Evolutionary conservation across 2,329 filamentous ascomycete species (phyloP), one percentile per base, ranked within the genome.

Genomic region (Magnaporthales sp.): DNA sequence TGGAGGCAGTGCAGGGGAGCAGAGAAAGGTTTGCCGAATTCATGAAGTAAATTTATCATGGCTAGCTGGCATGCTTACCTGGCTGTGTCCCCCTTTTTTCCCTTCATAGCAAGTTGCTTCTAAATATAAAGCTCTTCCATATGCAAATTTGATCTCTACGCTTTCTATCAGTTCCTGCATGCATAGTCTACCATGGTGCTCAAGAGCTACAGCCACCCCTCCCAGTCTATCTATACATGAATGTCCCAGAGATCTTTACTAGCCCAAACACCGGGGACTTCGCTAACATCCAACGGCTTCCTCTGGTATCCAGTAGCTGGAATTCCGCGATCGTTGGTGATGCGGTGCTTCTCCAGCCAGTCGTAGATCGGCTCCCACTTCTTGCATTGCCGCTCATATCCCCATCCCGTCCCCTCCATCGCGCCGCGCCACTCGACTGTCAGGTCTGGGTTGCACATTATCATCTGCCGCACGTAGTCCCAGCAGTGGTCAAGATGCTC

Each of bases 401-500:
- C 38, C 38, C 38, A 46, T 6, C 38, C 38, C 38, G 38, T 46
- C 1, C 38, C 38, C 38, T 79, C 79, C 2, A 74, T 76, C 1
- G 75, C 76, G 67, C 74, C 73, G 9, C 75, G 73, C 11, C 75
- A 74, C 69, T 78, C 76, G 11, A 78, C 66, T 5, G 76, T 74
- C 63, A 77, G 71, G 67, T 78, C 76, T 31, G 74, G 74, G 10
- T 72, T 73, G 60, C 78, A 80, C 76, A 79, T 77, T 65, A 78
- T 75, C 4, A 75, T 74, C 67, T 80, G 77, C 9, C 78, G 73
- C 68, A 80, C 72, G 64, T 80, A 80, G 67, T 78, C 77, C 66
- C 79, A 75, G 71, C 78, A 80, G 70, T 80, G 78, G 62, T 77
- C 73, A 70, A 76, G 79, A 68, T 80, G 79, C 15, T 46, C 38